These are phyloP conservation scores for Iris pallida DNA, from an alignment of 116 monocot genomes.

Conservation along the genomic window DNA sequence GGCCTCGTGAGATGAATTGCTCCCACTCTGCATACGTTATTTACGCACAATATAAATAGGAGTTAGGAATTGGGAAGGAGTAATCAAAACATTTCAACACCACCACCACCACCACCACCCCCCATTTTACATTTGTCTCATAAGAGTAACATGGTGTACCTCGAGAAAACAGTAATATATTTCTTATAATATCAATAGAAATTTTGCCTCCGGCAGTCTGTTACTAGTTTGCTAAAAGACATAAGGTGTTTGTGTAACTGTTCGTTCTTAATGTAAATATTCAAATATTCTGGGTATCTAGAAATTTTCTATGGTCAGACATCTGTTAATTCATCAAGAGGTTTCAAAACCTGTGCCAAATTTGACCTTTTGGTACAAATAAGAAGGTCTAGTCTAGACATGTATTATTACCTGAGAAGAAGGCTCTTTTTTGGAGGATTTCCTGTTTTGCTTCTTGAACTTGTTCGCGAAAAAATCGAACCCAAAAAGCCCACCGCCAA, in stretches of 20 bases:
- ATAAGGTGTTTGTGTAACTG: not conserved
- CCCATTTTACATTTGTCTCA: too few relatives aligned
- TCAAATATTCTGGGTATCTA: not conserved
- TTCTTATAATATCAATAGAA: not conserved
- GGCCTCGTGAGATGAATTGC: constrained; percentile 54
- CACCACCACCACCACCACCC: too few relatives aligned
- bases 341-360: not conserved
- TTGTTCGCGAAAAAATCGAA: constrained; percentile 66
- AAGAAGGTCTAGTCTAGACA: not conserved
- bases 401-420: constrained; percentile 37
- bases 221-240: not conserved
- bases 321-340: not conserved
- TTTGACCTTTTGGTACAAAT: not conserved
- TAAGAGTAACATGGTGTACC: not conserved
- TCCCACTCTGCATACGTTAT: constrained; percentile 27
- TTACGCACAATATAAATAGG: not conserved
- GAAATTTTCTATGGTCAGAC: not conserved
- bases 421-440: constrained; percentile 29
- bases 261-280: not conserved
- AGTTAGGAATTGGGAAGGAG: not conserved
- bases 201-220: not conserved
- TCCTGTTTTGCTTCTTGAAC: constrained; percentile 52
- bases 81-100: too few relatives aligned
- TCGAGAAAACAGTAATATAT: not conserved
- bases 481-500: constrained; percentile 65